phyloP scores from a whole-genome alignment of 305 asterid genomes.

The Lippia alba region DNA sequence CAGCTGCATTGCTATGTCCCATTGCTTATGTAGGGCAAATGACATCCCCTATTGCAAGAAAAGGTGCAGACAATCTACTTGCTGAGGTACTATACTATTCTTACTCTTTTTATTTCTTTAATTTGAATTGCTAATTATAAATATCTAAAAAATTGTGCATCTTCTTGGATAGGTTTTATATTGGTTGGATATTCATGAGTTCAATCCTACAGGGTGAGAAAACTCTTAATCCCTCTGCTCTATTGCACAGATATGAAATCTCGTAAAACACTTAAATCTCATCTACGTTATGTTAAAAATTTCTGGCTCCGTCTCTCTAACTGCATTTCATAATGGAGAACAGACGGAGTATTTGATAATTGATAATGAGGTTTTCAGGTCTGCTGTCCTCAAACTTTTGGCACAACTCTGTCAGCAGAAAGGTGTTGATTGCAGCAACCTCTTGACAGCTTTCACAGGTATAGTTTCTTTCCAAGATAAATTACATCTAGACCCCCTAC shows the following conservation, averaged over 20 bases:
- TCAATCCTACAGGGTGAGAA: conserved; percentile 54
- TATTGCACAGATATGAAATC: too few species aligned
- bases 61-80: conserved; percentile 47
- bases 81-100: conserved; percentile 46
- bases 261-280: too few species aligned
- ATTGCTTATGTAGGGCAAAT: conserved; percentile 56
- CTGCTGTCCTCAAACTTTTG: conserved; percentile 45
- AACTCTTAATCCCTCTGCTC: neutral
- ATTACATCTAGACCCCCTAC: too few species aligned
- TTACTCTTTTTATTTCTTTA: neutral
- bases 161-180: conserved; percentile 40
- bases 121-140: neutral
- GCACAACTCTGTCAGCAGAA: conserved; percentile 43
- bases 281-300: too few species aligned
- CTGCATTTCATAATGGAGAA: neutral
- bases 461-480: neutral
- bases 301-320: neutral
- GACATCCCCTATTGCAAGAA: conserved; percentile 45
- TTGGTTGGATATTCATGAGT: conserved; percentile 53
- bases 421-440: conserved; percentile 49
- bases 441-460: conserved; percentile 57
- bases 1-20: conserved; percentile 64
- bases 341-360: neutral
- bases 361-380: conserved; percentile 31
- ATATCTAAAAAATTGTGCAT: conserved; percentile 2